phyloP scores from a whole-genome alignment of 495 filamentous ascomycete species.

The Hamigera avellanea region DNA sequence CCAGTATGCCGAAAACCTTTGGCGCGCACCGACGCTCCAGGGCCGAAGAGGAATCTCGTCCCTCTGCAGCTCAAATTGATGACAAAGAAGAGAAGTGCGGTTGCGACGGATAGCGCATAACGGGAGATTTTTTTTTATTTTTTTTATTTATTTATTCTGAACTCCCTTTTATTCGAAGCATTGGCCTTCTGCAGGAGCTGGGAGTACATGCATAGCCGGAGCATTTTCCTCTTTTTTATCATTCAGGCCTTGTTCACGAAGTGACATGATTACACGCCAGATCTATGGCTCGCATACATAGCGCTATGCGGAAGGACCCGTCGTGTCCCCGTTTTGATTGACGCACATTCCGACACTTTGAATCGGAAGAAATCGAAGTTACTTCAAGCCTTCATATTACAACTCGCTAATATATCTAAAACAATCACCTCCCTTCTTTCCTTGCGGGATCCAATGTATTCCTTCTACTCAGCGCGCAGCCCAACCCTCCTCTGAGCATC shows the following conservation, averaged over 20 bases:
- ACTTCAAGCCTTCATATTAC: no score
- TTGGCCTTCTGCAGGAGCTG: neutral
- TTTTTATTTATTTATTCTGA: neutral
- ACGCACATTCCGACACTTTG: no score
- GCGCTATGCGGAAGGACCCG: no score
- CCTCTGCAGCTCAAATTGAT: conserved; percentile 51
- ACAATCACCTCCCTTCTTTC: conserved; percentile 10
- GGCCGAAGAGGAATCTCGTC: conserved; percentile 30
- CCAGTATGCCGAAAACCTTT: conserved; percentile 37
- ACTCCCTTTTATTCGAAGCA: neutral
- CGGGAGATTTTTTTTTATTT: neutral
- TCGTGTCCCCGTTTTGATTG: no score
- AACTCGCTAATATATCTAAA: no score
- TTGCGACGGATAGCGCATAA: neutral
- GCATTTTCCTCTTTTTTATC: no score
- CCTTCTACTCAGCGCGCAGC: conserved; percentile 46
- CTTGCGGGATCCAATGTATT: conserved; percentile 48
- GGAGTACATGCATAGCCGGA: no score
- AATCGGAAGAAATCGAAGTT: no score
- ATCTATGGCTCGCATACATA: no score
- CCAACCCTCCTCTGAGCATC: conserved; percentile 29
- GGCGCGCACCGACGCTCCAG: conserved; percentile 13
- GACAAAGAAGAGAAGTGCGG: conserved; percentile 19
- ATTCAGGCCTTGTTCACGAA: no score
- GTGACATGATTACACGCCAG: no score